Evolutionary conservation across 345 rosid species (phyloP).

Genomic region (Pugionium dolabratum): DNA sequence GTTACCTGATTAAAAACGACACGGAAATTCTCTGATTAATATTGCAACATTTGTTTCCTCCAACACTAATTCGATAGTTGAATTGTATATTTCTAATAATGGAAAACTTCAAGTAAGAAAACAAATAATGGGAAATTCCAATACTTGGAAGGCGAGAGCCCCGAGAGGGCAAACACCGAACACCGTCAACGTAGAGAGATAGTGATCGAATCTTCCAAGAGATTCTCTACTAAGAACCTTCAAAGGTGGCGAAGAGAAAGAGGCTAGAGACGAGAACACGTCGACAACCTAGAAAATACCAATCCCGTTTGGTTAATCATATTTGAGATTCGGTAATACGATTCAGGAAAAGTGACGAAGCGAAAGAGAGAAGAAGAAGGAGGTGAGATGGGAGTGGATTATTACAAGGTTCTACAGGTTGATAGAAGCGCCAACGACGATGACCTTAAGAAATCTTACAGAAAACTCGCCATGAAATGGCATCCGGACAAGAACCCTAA

Average conservation of each 20-base stretch:
- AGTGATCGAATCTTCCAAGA: conserved; percentile 36
- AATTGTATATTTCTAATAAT: not conserved
- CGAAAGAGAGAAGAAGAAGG: conserved; percentile 34
- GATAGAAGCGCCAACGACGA: conserved; percentile 58
- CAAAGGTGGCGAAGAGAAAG: conserved; percentile 1
- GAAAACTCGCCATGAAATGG: conserved; percentile 53
- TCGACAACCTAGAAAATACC: conserved; percentile 3
- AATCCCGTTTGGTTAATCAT: not conserved
- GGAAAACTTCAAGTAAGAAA: not conserved
- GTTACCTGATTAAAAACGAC: too few relatives aligned
- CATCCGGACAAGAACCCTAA: conserved; percentile 56
- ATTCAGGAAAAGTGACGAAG: conserved; percentile 30
- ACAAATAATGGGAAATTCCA: not conserved
- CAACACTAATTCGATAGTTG: too few relatives aligned
- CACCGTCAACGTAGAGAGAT: conserved; percentile 27
- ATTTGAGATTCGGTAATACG: too few relatives aligned
- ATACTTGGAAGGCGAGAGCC: conserved; percentile 10
- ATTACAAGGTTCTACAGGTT: conserved; percentile 58
- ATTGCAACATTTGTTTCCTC: too few relatives aligned
- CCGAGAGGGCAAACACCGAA: conserved; percentile 18
- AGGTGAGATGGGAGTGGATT: conserved; percentile 58
- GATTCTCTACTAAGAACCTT: conserved; percentile 1
- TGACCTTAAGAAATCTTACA: conserved; percentile 66
- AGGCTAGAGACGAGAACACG: conserved; percentile 6
- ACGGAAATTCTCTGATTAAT: too few relatives aligned